phyloP scores from a whole-genome alignment of 176 grass and related monocot genomes.

The Luzula sylvatica region DNA sequence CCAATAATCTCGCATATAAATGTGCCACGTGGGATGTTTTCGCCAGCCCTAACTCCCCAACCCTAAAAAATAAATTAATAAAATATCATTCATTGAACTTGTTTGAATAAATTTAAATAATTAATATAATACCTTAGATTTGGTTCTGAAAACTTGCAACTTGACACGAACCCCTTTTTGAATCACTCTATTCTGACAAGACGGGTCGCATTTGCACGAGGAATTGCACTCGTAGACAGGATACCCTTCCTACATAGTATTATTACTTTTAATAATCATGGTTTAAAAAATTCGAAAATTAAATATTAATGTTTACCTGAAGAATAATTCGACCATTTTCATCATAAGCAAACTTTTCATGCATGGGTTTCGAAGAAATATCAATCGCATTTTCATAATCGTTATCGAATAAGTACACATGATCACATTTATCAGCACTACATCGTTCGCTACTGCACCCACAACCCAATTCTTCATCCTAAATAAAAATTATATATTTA shows the following conservation, averaged over 20 bases:
- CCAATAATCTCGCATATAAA: constrained; percentile 96
- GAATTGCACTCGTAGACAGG: constrained; percentile 84
- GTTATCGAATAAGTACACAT: constrained; percentile 57
- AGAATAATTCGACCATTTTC: constrained; percentile 53
- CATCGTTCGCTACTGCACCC: constrained; percentile 39
- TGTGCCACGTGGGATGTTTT: constrained; percentile 66
- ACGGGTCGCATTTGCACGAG: constrained; percentile 51
- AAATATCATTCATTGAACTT: constrained; percentile 6
- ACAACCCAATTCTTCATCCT: constrained; percentile 52
- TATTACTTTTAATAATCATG: too few relatives aligned
- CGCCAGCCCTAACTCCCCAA: constrained; percentile 84
- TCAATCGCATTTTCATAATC: constrained; percentile 47
- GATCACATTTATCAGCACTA: constrained; percentile 55
- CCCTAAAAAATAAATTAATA: constrained; percentile 45
- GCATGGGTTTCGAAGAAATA: constrained; percentile 45
- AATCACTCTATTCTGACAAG: constrained; percentile 86
- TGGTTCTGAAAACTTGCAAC: constrained; percentile 86
- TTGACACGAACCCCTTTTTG: constrained; percentile 79
- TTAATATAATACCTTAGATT: constrained; percentile 56
- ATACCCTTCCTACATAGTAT: constrained; percentile 66
- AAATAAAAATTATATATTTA: constrained; percentile 10
- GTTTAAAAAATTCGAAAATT: background rate
- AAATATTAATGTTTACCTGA: constrained; percentile 38
- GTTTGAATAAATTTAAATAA: constrained; percentile 10
- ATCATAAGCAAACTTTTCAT: constrained; percentile 73